Base-by-base conservation (phyloP, 345 rosid species). In the Eucalyptus pumila region DNA sequence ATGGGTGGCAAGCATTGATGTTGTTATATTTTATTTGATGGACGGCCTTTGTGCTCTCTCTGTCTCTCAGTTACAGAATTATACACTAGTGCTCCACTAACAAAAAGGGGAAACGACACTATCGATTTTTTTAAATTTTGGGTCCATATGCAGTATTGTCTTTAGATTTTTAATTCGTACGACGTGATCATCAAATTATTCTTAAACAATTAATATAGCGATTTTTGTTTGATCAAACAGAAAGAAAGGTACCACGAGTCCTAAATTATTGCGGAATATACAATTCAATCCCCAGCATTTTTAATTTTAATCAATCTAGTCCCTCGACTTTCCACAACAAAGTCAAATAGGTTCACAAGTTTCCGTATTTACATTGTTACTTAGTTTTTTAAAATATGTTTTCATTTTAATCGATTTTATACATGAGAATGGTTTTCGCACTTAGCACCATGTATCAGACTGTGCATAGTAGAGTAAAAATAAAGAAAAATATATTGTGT, bases 121-220 rank as follows among this genome's bases (percentile, higher is more conserved):
- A 9, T 37, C 14, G 34, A 17, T 16, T 69, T 9, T 8, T 69
- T 5, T 1, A 32, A n/a, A 16, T 21, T 69, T 67, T 32, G 42
- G 2, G 14, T 72, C 13, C 5, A 19, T 37, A 10, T 37, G 21
- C 0, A 72, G 4, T 32, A 5, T 34, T 15, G 0, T 72, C 0
- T 17, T 72, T 72, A 1, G 0, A 34, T 23, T 34, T 72, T 37
- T 19, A 19, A 37, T 72, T 37, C 2, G 0, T 37, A 3, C 4
- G 0, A 72, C 0, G 1, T 9, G 8, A 19, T 7, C 4, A 37
- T 72, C 11, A 6, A 34, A 72, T 11, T 32, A 16, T 69, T 17
- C 23, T 34, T 9, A 34, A 17, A 34, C 11, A 2, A 0, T 5
- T 1, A 32, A 69, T 17, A 34, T 34, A 17, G 4, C 24, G 0